Evolutionary conservation across 768 basidiomycete genomes (phyloP), one percentile per base, ranked within the genome.

Genomic region (Amylocystis lapponica): DNA sequence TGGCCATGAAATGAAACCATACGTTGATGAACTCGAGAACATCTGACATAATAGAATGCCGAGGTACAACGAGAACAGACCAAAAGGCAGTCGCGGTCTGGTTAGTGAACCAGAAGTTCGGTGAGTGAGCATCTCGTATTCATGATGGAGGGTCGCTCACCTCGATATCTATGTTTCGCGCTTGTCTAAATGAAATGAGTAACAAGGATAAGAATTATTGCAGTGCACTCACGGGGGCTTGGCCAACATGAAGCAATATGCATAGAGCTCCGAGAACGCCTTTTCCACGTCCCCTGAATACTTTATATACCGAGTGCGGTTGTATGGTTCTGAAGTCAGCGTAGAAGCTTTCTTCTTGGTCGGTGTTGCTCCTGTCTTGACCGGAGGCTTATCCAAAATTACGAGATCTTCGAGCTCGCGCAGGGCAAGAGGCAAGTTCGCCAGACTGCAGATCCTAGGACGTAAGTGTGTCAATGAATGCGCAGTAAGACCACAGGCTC

Each of bases 151-250:
- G 32, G 34, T n/a, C 17, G 52, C 67, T 53, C 48, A 85, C 86
- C 66, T 90, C 86, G 71, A 90, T 85, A 39, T 89, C 86, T 48
- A 89, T 78, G 57, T 86, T 89, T 50, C 79, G 74, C 16, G 78
- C 78, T 58, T 76, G 74, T 58, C 86, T 88, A 42, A 19, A 6
- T 33, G 3, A 34, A 20, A 20, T 21, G 17, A 22, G 13, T 23
- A 5, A 42, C 31, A 14, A 16, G 11, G 9, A 25, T 21, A 11
- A 10, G 11, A 5, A 35, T 21, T 41, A 41, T 7, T 23, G 13
- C 21, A 5, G 34, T 7, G 9, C 7, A 74, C 83, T 58, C 63
- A 91, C 84, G 76, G 71, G 22, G 78, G 74, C 62, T 88, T 90
- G 22, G 80, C 77, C 39, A 88, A 71, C 6, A 60, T 51, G 57